Conservation (phyloP, 371 early-diverging fungal genomes). For the Polyrhizophydium stewartii region DNA sequence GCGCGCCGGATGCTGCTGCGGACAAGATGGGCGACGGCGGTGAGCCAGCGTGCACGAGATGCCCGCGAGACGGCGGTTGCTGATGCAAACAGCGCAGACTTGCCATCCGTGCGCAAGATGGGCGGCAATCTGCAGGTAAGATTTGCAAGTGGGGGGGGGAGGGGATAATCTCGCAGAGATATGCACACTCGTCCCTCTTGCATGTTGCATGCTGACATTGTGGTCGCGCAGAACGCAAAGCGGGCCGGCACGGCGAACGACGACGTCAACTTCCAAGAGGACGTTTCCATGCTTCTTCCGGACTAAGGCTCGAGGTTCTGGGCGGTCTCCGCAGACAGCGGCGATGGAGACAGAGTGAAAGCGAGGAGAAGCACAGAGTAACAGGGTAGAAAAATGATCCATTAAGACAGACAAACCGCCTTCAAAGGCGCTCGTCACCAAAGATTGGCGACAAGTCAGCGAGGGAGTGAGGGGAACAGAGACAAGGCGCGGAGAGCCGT, state of each 20-base stretch:
- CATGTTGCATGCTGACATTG: too few species aligned
- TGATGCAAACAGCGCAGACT: too few species aligned
- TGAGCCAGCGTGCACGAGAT: too few species aligned
- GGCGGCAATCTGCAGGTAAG: too few species aligned
- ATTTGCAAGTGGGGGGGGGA: too few species aligned
- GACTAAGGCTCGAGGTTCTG: not conserved
- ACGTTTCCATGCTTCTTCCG: not conserved
- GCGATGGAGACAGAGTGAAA: not conserved
- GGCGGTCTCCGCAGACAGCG: not conserved
- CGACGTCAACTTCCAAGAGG: conserved; percentile 2
- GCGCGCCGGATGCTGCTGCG: too few species aligned
- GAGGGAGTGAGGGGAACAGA: not conserved
- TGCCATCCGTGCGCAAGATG: too few species aligned
- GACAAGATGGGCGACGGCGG: too few species aligned
- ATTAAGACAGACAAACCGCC: not conserved
- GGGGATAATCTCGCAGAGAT: too few species aligned
- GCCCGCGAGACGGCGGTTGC: too few species aligned
- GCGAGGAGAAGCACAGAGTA: not conserved
- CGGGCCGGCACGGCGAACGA: not conserved
- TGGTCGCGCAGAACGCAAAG: too few species aligned
- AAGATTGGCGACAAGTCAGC: not conserved
- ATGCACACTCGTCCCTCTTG: too few species aligned
- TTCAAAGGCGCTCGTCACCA: not conserved
- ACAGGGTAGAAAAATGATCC: not conserved
- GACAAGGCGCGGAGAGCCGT: not conserved